phyloP scores from a whole-genome alignment of 108 stramenopile species.

The Craspedostauros australis region DNA sequence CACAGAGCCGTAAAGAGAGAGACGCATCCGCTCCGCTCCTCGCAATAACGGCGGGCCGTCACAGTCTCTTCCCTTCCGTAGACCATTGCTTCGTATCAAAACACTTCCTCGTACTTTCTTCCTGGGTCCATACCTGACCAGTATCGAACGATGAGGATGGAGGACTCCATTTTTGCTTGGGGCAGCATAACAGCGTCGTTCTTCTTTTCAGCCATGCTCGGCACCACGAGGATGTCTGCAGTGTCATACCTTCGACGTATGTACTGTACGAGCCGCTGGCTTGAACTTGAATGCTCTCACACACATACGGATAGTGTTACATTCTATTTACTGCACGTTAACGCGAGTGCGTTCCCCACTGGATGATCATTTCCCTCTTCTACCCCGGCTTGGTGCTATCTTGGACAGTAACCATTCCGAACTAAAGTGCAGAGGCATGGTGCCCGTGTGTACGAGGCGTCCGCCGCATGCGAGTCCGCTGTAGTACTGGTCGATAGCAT shows the following conservation, averaged over 20 bases:
- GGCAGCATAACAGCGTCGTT: too few species aligned
- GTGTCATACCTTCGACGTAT: too few species aligned
- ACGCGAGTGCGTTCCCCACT: too few species aligned
- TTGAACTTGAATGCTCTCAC: too few species aligned
- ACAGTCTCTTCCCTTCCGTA: background rate
- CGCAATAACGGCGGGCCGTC: background rate
- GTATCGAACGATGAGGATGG: background rate
- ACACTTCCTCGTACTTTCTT: background rate
- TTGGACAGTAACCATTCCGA: constrained; percentile 44
- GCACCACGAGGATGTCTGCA: too few species aligned
- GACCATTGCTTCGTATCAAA: background rate
- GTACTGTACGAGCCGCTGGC: too few species aligned
- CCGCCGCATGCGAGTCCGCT: constrained; percentile 33
- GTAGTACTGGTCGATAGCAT: constrained; percentile 30
- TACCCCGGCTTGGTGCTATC: constrained; percentile 1
- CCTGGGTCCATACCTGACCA: background rate
- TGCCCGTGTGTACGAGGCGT: constrained; percentile 16
- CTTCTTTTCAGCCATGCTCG: too few species aligned
- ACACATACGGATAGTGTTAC: too few species aligned
- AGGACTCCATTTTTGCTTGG: too few species aligned
- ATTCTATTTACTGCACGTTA: too few species aligned
- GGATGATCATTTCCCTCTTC: background rate
- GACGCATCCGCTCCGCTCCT: background rate
- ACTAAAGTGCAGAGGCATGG: constrained; percentile 25
- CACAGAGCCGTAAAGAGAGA: background rate